phyloP scores from a whole-genome alignment of 176 grass and related monocot genomes.

The Paspalum notatum region DNA sequence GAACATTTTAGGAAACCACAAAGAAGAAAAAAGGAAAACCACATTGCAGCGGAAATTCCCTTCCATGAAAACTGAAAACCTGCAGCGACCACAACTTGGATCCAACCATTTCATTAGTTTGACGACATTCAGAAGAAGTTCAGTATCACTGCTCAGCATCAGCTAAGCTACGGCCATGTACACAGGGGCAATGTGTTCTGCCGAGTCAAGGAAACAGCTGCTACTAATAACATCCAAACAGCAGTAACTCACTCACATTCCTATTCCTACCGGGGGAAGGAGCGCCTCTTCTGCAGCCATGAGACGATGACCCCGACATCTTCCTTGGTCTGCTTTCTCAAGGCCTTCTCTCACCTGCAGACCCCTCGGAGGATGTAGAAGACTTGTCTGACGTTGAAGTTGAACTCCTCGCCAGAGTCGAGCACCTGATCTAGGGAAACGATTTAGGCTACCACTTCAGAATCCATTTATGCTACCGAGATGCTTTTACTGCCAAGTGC shows the following conservation, averaged over 20 bases:
- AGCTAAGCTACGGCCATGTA: background rate
- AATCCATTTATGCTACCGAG: too few species aligned
- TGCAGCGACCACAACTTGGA: too few species aligned
- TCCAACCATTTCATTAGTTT: too few species aligned
- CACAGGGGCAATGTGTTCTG: background rate
- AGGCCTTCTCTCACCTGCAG: background rate
- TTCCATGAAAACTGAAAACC: too few species aligned
- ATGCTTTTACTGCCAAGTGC: too few species aligned
- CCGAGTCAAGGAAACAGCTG: background rate
- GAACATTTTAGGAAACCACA: too few species aligned
- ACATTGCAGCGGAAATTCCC: too few species aligned
- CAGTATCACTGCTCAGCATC: background rate
- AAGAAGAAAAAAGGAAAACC: too few species aligned
- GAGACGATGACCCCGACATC: slow-evolving; percentile 41
- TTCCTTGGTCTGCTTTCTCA: background rate
- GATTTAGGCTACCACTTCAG: too few species aligned
- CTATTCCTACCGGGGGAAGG: slow-evolving; percentile 34
- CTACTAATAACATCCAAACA: background rate
- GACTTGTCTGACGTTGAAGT: background rate
- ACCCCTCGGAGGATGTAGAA: background rate
- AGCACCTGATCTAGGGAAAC: too few species aligned
- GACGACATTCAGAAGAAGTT: too few species aligned
- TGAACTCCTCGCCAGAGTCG: background rate
- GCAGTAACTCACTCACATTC: background rate
- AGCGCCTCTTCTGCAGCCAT: slow-evolving; percentile 47